Conservation (phyloP, 768 basidiomycete genomes). For the Lactarius akahatsu region DNA sequence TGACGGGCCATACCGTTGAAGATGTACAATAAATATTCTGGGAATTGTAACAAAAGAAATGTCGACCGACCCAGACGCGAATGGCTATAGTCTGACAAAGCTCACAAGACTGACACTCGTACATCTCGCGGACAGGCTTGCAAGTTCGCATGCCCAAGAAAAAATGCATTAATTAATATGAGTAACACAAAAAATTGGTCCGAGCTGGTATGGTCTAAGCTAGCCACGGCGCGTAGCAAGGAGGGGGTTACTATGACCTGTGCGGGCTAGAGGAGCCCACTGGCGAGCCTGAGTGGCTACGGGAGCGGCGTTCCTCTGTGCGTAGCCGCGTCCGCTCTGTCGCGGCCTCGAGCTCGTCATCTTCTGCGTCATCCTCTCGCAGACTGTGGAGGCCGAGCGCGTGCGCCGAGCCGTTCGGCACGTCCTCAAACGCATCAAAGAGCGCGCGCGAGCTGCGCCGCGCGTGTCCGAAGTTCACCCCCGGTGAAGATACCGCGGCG, state of each 20-base stretch:
- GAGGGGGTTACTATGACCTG: slow-evolving; percentile 10
- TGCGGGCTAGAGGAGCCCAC: neutral
- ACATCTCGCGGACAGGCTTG: neutral
- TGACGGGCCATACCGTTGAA: neutral
- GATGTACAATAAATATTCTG: neutral
- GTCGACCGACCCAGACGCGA: neutral
- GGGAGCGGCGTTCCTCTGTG: slow-evolving; percentile 27
- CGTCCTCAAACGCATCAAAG: slow-evolving; percentile 74
- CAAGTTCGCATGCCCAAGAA: neutral
- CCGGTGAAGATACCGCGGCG: slow-evolving; percentile 37
- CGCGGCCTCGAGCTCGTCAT: slow-evolving; percentile 45
- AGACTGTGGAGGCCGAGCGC: slow-evolving; percentile 60
- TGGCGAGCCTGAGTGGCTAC: slow-evolving; percentile 20
- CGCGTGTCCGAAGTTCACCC: slow-evolving; percentile 35
- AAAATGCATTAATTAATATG: slow-evolving; percentile 16
- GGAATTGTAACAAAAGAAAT: neutral
- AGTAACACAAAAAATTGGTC: slow-evolving; percentile 8
- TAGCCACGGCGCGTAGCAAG: neutral
- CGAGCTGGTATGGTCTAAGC: slow-evolving; percentile 11
- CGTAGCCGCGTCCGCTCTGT: slow-evolving; percentile 50
- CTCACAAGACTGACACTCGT: neutral
- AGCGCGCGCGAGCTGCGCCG: slow-evolving; percentile 68
- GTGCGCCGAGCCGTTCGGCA: slow-evolving; percentile 39
- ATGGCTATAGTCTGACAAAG: neutral
- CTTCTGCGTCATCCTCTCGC: slow-evolving; percentile 61